phyloP scores from a whole-genome alignment of 768 basidiomycete species.

The Cystobasidium ongulense region DNA sequence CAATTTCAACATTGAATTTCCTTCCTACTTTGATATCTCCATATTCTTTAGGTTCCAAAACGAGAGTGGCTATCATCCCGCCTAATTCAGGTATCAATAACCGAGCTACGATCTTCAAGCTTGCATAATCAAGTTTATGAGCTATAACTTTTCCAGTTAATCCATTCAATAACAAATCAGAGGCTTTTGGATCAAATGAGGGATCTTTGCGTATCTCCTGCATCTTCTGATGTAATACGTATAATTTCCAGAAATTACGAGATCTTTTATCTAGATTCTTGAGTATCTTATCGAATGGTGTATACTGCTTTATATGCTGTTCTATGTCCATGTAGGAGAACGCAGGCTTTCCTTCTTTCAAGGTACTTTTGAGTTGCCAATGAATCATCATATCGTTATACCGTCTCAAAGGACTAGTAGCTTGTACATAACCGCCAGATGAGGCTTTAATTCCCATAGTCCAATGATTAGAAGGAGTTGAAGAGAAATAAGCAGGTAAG shows the following conservation, averaged over 20 bases:
- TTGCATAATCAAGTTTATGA: not conserved
- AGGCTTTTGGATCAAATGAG: not conserved
- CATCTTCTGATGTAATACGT: conserved; percentile 33
- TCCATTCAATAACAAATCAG: conserved; percentile 9
- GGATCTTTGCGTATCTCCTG: not conserved
- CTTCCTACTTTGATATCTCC: not conserved
- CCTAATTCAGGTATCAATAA: conserved; percentile 11
- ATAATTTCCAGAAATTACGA: conserved; percentile 36
- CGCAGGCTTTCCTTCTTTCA: conserved; percentile 43
- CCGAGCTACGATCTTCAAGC: not conserved
- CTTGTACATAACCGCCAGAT: conserved; percentile 66
- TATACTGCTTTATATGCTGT: conserved; percentile 22
- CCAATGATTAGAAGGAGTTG: conserved; percentile 57
- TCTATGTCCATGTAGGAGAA: conserved; percentile 10
- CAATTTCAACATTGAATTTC: not conserved
- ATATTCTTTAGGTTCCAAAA: not conserved
- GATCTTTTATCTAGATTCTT: conserved; percentile 24
- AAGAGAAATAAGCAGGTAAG: conserved; percentile 19
- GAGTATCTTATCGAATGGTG: conserved; percentile 17
- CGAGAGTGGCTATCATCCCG: conserved; percentile 10
- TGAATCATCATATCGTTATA: conserved; percentile 72
- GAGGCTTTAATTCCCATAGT: conserved; percentile 59
- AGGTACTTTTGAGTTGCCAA: conserved; percentile 82
- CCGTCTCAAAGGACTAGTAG: conserved; percentile 79
- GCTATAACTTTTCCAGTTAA: conserved; percentile 4